Evolutionary conservation across 2,329 filamentous ascomycete genomes (phyloP).

Genomic region (Pyrenophora graminea): DNA sequence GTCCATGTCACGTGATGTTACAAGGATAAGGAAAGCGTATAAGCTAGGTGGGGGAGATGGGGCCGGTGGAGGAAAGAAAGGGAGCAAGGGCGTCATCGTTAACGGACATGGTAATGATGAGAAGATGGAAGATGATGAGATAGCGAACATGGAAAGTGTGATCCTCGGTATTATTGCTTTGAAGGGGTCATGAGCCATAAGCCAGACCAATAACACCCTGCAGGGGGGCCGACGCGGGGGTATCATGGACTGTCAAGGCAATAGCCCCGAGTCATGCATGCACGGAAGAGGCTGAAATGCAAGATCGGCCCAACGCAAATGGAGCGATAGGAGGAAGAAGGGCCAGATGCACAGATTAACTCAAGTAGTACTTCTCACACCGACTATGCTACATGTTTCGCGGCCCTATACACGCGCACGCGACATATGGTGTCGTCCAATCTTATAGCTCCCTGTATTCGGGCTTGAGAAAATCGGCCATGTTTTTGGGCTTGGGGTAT

Average conservation of each 20-base stretch:
- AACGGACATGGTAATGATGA: slow-evolving; percentile 29
- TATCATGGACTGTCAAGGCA: slow-evolving; percentile 7
- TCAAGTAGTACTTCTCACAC: slow-evolving; percentile 26
- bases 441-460: slow-evolving; percentile 76
- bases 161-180: slow-evolving; percentile 79
- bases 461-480: slow-evolving; percentile 93
- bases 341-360: slow-evolving; percentile 6
- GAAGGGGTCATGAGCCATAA: slow-evolving; percentile 58
- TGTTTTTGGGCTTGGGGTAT: slow-evolving; percentile 80
- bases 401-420: slow-evolving; percentile 38
- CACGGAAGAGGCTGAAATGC: slow-evolving; percentile 1
- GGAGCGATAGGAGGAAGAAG: background rate
- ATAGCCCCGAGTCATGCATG: background rate
- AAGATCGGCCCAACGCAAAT: background rate
- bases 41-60: slow-evolving; percentile 69
- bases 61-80: slow-evolving; percentile 34
- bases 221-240: background rate
- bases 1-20: slow-evolving; percentile 57
- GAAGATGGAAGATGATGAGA: slow-evolving; percentile 49
- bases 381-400: slow-evolving; percentile 43
- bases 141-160: slow-evolving; percentile 67
- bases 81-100: slow-evolving; percentile 39
- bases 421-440: slow-evolving; percentile 5
- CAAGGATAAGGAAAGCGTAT: slow-evolving; percentile 80
- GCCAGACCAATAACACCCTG: background rate